Conservation (phyloP, 805 yeast species). For the Pachysolen tannophilus region DNA sequence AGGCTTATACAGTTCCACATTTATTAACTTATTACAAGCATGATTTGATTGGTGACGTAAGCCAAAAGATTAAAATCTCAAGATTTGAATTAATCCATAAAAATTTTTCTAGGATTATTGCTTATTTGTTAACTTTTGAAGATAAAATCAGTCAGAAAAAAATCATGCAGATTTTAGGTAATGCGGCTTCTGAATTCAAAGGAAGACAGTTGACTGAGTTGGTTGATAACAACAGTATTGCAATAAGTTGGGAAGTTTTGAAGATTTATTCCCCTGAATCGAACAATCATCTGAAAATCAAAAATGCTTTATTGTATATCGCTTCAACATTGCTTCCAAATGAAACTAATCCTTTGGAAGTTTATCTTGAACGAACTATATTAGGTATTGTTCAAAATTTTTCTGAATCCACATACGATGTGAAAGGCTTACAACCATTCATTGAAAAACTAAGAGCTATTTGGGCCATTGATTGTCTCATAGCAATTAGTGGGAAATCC, state of each 20-base stretch:
- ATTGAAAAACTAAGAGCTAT: slow-evolving; percentile 66
- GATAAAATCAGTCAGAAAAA: slow-evolving; percentile 38
- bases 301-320: slow-evolving; percentile 29
- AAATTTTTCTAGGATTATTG: slow-evolving; percentile 45
- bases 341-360: slow-evolving; percentile 25
- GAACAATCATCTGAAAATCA: slow-evolving; percentile 22
- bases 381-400: slow-evolving; percentile 73
- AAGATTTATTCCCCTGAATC: slow-evolving; percentile 28
- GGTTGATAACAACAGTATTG: slow-evolving; percentile 29
- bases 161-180: slow-evolving; percentile 43
- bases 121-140: slow-evolving; percentile 47
- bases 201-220: slow-evolving; percentile 21
- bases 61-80: slow-evolving; percentile 37
- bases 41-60: slow-evolving; percentile 57
- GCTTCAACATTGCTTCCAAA: slow-evolving; percentile 18
- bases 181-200: slow-evolving; percentile 41
- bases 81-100: slow-evolving; percentile 40
- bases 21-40: slow-evolving; percentile 58
- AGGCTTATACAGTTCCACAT: slow-evolving; percentile 68
- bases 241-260: slow-evolving; percentile 37
- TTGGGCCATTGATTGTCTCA: slow-evolving; percentile 63
- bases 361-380: slow-evolving; percentile 47
- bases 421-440: slow-evolving; percentile 62
- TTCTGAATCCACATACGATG: slow-evolving; percentile 71
- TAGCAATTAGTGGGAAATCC: slow-evolving; percentile 42